These are phyloP conservation scores for Lentinula guzmanii DNA, from an alignment of 768 basidiomycete genomes.

Conservation along the genomic window DNA sequence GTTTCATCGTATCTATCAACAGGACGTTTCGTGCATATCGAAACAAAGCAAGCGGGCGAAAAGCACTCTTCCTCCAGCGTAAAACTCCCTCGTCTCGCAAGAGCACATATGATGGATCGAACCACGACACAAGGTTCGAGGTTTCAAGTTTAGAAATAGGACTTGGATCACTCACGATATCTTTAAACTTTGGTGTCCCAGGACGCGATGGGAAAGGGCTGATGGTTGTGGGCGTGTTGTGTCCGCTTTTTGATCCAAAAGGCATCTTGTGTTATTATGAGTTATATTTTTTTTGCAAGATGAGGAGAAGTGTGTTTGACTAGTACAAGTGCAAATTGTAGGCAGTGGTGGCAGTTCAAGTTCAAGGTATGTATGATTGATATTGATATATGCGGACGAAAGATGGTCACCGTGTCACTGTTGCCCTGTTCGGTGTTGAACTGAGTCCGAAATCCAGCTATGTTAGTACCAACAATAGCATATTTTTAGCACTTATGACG, in stretches of 20 bases:
- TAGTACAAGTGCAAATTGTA: background rate
- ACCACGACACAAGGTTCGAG: background rate
- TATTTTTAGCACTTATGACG: background rate
- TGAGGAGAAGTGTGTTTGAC: background rate
- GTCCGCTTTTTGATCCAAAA: background rate
- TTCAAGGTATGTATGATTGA: background rate
- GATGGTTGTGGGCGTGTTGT: background rate
- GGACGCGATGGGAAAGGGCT: conserved; percentile 1
- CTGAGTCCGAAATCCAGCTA: background rate
- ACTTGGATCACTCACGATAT: background rate
- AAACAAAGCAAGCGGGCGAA: no score
- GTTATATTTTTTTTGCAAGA: background rate
- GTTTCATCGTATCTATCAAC: no score
- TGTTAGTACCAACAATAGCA: background rate
- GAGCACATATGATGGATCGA: no score
- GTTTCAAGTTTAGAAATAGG: no score
- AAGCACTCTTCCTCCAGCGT: no score
- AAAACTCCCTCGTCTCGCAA: no score
- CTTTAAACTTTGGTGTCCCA: background rate
- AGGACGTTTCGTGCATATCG: no score
- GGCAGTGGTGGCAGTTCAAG: background rate
- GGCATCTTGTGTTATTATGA: background rate
- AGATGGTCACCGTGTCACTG: background rate
- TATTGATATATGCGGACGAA: background rate
- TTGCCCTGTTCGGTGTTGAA: background rate